These are phyloP conservation scores for Euclidium syriacum DNA, from an alignment of 345 rosid genomes.

Conservation along the genomic window DNA sequence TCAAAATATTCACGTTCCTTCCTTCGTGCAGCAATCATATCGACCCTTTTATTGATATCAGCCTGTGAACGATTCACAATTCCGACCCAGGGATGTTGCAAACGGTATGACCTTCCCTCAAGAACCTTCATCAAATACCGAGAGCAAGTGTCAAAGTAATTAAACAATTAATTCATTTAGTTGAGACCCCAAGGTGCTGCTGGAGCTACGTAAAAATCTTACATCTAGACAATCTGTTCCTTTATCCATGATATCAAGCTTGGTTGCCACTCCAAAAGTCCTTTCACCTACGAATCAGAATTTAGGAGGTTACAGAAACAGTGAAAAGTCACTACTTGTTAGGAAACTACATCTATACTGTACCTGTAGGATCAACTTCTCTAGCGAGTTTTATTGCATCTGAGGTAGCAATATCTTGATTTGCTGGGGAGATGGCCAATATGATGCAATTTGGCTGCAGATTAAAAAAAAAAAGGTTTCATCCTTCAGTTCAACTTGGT, in stretches of 20 bases:
- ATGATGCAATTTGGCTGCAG: constrained; percentile 95
- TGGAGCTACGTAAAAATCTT: constrained; percentile 16
- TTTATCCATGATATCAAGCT: constrained; percentile 99
- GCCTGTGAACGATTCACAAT: constrained; percentile 99
- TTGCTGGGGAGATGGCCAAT: constrained; percentile 98
- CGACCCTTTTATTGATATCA: constrained; percentile 94
- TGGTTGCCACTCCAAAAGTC: constrained; percentile 94
- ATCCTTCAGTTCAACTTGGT: not conserved
- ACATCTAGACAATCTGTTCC: constrained; percentile 96
- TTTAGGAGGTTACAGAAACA: not conserved
- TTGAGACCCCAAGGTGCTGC: not conserved
- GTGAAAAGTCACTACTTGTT: not conserved
- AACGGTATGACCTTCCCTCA: constrained; percentile 89
- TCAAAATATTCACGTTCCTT: constrained; percentile 96
- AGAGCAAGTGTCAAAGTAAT: constrained; percentile 22
- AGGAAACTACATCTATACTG: not conserved
- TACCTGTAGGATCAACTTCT: constrained; percentile 99
- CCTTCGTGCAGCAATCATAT: constrained; percentile 85
- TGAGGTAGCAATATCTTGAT: constrained; percentile 99
- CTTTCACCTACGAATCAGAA: constrained; percentile 65
- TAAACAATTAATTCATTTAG: constrained; percentile 5
- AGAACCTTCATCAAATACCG: constrained; percentile 55
- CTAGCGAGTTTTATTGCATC: constrained; percentile 99
- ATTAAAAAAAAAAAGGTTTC: constrained; percentile 20
- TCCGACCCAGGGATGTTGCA: constrained; percentile 99